These are phyloP conservation scores for Fomitiporia mediterranea DNA, from an alignment of 1,284 basidiomycete genomes.

Conservation along the genomic window DNA sequence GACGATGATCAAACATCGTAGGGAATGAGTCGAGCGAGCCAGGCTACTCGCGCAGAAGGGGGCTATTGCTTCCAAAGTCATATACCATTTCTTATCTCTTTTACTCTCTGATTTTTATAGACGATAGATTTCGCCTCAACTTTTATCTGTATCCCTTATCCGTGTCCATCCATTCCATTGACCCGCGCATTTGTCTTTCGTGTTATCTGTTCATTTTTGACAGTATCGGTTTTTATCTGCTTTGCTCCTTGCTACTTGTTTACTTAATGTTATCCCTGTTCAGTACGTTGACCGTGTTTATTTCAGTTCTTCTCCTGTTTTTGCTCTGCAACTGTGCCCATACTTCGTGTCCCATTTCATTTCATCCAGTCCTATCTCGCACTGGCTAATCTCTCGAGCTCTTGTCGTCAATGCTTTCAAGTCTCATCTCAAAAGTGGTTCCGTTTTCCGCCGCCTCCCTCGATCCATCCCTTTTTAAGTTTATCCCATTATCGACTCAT, in stretches of 20 bases:
- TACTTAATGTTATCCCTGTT: neutral
- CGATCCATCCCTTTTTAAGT: neutral
- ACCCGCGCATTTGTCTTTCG: neutral
- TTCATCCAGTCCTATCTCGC: neutral
- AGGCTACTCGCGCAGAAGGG: neutral
- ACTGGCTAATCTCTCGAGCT: too few relatives aligned
- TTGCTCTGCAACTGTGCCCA: neutral
- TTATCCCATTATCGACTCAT: neutral
- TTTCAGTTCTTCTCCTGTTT: neutral
- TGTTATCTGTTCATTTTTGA: neutral
- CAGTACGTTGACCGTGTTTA: conserved; percentile 3
- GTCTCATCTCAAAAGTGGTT: too few relatives aligned
- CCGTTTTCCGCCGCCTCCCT: neutral
- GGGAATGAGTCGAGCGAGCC: neutral
- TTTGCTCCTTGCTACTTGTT: neutral
- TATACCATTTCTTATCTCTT: neutral
- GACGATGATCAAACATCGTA: neutral
- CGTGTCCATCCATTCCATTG: conserved; percentile 3
- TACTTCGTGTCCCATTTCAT: neutral
- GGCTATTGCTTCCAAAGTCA: neutral
- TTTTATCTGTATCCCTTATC: too few relatives aligned
- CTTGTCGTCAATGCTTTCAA: too few relatives aligned
- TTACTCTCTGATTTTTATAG: neutral
- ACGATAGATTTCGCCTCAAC: conserved; percentile 14
- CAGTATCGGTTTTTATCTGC: neutral